Evolutionary conservation across 2,329 filamentous ascomycete genomes (phyloP).

Genomic region (Cordyceps javanica): DNA sequence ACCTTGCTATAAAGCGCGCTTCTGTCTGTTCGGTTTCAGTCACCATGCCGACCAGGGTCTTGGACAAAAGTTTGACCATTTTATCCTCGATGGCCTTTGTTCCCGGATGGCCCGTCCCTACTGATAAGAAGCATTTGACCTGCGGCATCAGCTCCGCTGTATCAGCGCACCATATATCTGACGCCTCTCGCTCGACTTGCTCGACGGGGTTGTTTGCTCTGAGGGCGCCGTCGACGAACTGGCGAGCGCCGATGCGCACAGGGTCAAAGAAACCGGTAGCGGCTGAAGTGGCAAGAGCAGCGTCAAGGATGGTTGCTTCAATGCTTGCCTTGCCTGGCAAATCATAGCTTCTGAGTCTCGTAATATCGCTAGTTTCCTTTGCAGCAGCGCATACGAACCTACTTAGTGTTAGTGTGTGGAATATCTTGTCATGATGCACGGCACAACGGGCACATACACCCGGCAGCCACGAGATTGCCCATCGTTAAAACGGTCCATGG

Average conservation of each 20-base stretch:
- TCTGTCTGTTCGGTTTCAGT: neutral
- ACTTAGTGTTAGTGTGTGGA: slow-evolving; percentile 15
- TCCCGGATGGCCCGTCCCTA: neutral
- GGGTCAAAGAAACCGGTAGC: slow-evolving; percentile 18
- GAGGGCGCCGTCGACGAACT: slow-evolving; percentile 25
- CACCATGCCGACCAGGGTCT: neutral
- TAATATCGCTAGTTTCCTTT: slow-evolving; percentile 8
- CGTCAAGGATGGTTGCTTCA: slow-evolving; percentile 13
- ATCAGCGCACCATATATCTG: neutral
- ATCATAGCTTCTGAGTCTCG: slow-evolving; percentile 11
- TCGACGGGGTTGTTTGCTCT: slow-evolving; percentile 12
- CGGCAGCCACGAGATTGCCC: neutral
- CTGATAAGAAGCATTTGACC: slow-evolving; percentile 2
- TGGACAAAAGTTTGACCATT: neutral
- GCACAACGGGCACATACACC: slow-evolving; percentile 15
- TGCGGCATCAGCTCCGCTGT: neutral
- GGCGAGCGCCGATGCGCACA: slow-evolving; percentile 21
- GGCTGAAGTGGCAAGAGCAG: slow-evolving; percentile 17
- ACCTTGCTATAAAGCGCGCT: neutral
- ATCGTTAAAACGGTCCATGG: slow-evolving; percentile 17
- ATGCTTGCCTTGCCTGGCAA: neutral
- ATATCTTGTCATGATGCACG: neutral
- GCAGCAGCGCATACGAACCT: slow-evolving; percentile 16
- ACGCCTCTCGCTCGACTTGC: neutral
- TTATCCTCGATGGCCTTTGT: neutral